Base-by-base conservation (phyloP, 140 eudicot species). In the Ambrosia hybrid region DNA sequence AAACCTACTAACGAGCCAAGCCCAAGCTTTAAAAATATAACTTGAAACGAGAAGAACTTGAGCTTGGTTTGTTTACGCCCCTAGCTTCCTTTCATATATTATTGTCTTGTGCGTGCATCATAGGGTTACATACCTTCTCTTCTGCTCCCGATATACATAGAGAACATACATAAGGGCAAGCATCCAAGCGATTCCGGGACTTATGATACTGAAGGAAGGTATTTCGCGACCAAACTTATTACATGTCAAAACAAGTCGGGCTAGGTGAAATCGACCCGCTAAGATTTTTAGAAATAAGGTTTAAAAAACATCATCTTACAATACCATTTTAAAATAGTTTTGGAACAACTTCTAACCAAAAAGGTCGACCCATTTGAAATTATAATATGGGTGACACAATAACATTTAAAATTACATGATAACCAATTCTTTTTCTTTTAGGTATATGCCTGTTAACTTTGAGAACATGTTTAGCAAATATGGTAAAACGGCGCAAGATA, bases 161-260 rank as follows among this genome's bases (percentile, higher is more conserved):
- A 75, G 72, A 90, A 87, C 79, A 73, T 90, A 67, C 96, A 90
- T 60, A 79, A 80, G 81, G 49, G 83, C 75, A 90, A 90, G 80
- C 89, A 90, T 74, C 83, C 89, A 51, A 87, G 95, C 57, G 91
- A 83, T 66, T 70, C 87, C 12, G 84, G 85, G 64, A 79, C 91
- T 4, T 90, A 85, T n/a, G 96, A 87, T 68, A 81, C 76, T 0
- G 91, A 90, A 79, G 96, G 96, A 77, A 87, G 95, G 95, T 80
- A 74, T n/a, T 48, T 37, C 65, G 1, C 6, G 1, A 3, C 3
- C 38, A 65, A 65, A 1, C 4, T 63, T 38, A 4, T 3, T 59
- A 30, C 65, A 59, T 11, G 16, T 30, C 43, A 59, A 26, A 59
- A 58, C 62, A 4, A 0, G 12, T 56, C 13, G 6, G 38, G n/a